phyloP scores from a whole-genome alignment of 305 asterid genomes.

The Fraxinus sp. region DNA sequence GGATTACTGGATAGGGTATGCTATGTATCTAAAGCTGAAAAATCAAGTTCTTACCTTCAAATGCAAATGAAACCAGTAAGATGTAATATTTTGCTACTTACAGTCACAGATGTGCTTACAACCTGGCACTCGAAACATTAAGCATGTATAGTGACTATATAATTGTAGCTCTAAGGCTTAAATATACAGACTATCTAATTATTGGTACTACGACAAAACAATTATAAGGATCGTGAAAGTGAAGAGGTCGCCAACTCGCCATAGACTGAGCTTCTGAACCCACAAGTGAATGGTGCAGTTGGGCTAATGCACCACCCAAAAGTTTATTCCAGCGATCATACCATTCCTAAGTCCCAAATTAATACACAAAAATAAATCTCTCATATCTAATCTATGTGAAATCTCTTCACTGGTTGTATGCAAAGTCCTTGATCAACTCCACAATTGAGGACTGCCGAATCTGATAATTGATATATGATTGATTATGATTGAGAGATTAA shows the following conservation, averaged over 20 bases:
- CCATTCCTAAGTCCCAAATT: slow-evolving; percentile 12
- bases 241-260: background rate
- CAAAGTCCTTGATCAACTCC: slow-evolving; percentile 1
- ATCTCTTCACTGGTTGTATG: background rate
- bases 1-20: background rate
- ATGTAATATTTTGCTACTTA: background rate
- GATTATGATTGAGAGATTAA: background rate
- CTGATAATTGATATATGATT: background rate
- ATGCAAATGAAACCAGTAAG: background rate
- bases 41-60: background rate
- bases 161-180: background rate
- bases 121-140: background rate
- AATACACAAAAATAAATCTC: slow-evolving; percentile 3
- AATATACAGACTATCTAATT: background rate
- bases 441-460: background rate
- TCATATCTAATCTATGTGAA: slow-evolving; percentile 8
- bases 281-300: background rate
- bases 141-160: background rate
- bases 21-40: background rate
- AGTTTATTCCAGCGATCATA: slow-evolving; percentile 2
- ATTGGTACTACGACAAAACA: too few relatives aligned
- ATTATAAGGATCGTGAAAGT: background rate
- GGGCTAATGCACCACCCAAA: slow-evolving; percentile 8
- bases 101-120: background rate
- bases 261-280: slow-evolving; percentile 4